Evolutionary conservation across 2,329 filamentous ascomycete species (phyloP), one percentile per base, ranked within the genome.

Genomic region (Pseudogymnoascus sp.): DNA sequence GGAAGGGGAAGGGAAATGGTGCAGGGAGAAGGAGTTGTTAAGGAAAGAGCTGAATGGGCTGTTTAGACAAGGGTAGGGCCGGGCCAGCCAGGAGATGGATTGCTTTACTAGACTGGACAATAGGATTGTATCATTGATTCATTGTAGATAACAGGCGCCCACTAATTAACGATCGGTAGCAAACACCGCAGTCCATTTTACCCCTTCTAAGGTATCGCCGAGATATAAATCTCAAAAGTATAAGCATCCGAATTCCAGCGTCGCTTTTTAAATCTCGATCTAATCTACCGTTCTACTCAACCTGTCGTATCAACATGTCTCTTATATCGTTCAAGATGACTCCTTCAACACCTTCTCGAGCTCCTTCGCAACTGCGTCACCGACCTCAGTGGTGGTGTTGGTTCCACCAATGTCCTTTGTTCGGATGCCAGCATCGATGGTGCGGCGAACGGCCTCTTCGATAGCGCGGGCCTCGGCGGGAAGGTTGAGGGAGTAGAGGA

Each of bases 401-500:
- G 75, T 83, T 62, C 94, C 93, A 57, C 90, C 91, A 67, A 97
- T 89, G 73, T 97, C 93, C 73, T 84, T 87, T 13, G 93, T 97
- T 65, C 85, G 81, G 57, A 92, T 75, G 36, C 90, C 90, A 61
- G 79, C 82, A 73, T 97, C 92, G 65, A 97, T 88, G 59, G 90
- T 88, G 61, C 81, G 84, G 72, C 84, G 83, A 59, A 96, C 92
- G 3, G 92, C 92, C 63, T 86, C 81, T 77, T 97, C 92, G 65
- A 97, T 84, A 58, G 86, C 84, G 64, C 84, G 81, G 35, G 92
- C 89, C 75, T 97, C 87, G 59, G 84, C 81, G 31, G 88, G 85
- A 67, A 92, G 84, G 70, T 86, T 85, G 63, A 97, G 84, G 11
- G 92, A 96, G 81, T 97, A 97, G 72, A 91, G 88, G 71, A 97